Evolutionary conservation across 768 basidiomycete species (phyloP), one percentile per base, ranked within the genome.

Genomic region (Pleurotus djamor): DNA sequence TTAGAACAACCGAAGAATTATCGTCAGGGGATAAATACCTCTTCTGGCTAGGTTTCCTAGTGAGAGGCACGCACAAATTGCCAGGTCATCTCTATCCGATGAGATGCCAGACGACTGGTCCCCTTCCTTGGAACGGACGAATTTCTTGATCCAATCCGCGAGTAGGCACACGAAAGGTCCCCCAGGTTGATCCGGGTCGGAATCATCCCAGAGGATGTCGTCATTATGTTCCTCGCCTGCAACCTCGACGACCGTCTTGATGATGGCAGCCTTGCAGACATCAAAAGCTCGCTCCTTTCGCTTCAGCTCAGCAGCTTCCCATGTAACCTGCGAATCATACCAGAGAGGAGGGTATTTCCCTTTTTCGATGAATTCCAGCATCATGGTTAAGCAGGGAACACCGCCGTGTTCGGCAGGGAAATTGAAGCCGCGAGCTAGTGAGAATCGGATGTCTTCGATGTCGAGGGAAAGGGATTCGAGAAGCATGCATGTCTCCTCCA

Each of bases 161-260:
- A 96, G 87, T 65, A 79, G 83, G 61, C 74, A 79, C 28, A 96
- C 83, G 65, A 94, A 84, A 69, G 76, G 77, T 6, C 90, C 90
- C n/a, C 88, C 88, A 4, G 87, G 85, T 44, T 77, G 70, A 14
- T 70, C 74, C 34, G 76, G 71, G 51, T 85, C 82, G 16, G 78
- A 81, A 47, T 83, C 81, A 63, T 88, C 85, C 86, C 91, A 93
- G n/a, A 94, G 74, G 6, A 87, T 82, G 52, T 92, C 87, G 61
- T 82, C 83, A 63, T 91, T 93, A 63, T 81, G 83, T 62, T 90
- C 89, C 68, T 93, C 90, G 41, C 92, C 92, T 7, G 91, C 85
- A 43, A 91, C 85, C 66, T 94, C 93, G 33, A 96, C 92, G 13
- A 95, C 83, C 2, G 89, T 84, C 65, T 94, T 93, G 71, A 94